Conservation (phyloP, 768 basidiomycete species). For the Rubroboletus pulcherrimus region DNA sequence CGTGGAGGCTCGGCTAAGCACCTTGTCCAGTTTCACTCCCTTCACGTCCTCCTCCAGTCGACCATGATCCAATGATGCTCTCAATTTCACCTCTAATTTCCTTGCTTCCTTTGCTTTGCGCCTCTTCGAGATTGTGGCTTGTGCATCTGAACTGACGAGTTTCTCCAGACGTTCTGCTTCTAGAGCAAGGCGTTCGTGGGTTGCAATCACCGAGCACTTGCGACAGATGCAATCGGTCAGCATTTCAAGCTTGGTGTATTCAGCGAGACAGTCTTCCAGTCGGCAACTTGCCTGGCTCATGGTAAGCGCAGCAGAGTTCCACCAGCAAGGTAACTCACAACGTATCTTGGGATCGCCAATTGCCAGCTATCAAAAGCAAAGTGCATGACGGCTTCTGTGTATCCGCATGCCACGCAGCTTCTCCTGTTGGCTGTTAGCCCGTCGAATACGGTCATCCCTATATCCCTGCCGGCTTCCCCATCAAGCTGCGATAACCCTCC, state of each 20-base stretch:
- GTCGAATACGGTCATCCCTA: conserved; percentile 75
- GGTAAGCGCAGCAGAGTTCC: conserved; percentile 10
- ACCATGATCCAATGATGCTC: conserved; percentile 63
- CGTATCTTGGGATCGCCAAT: conserved; percentile 62
- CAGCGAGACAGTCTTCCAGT: conserved; percentile 79
- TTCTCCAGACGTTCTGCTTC: conserved; percentile 59
- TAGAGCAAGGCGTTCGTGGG: conserved; percentile 56
- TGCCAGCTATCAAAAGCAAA: conserved; percentile 87
- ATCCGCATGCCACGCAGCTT: conserved; percentile 86
- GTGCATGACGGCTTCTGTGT: conserved; percentile 92
- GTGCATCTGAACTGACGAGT: conserved; percentile 30
- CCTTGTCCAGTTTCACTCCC: conserved; percentile 76
- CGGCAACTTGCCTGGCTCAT: conserved; percentile 53
- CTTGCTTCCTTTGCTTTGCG: conserved; percentile 69
- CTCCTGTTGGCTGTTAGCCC: conserved; percentile 87
- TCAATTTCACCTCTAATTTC: conserved; percentile 58
- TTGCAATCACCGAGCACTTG: conserved; percentile 82
- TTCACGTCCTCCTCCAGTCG: conserved; percentile 82
- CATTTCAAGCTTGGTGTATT: conserved; percentile 86
- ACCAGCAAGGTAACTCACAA: conserved; percentile 41
- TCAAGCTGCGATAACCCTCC: conserved; percentile 44
- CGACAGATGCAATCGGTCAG: conserved; percentile 92
- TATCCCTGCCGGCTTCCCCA: conserved; percentile 31
- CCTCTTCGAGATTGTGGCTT: conserved; percentile 67
- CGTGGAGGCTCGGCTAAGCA: conserved; percentile 69